Base-by-base conservation (phyloP, 139 green algal genomes). In the Chlamydomonas asymmetrica region DNA sequence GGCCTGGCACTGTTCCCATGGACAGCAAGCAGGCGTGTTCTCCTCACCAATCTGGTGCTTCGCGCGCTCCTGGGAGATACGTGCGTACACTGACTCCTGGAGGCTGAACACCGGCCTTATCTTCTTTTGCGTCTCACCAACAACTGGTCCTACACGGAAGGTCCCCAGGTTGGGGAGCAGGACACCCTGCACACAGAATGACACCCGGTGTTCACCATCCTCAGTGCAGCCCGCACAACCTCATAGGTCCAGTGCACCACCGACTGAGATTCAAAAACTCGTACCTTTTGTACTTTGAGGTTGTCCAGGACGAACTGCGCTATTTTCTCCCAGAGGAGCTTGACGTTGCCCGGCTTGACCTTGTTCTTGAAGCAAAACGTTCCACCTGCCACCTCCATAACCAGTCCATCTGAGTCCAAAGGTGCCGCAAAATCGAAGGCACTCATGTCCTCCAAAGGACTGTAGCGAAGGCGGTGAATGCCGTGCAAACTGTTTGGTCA, bases 131-230 rank as follows among this genome's bases (percentile, higher is more conserved):
- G 60, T 52, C 39, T 88, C 81, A 2, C 85, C 85, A 9, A 88
- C 74, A 5, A 85, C 74, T 8, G 81, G 81, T 1, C 81, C 81
- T 4, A 87, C 81, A 13, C 31, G 65, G 48, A 90, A 87, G 49
- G 69, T 87, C 29, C 85, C 85, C 13, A 90, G 66, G 57, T 82
- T 80, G 34, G 85, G 82, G 38, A 90, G 62, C 31, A 90, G 74
- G 31, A 90, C 85, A 10, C 85, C 85, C 73, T 84, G 75, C 37
- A 38, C 18, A 23, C 27, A 31, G 22, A 18, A 50, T 20, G 50
- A 63, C 4, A 63, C 45, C 45, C 45, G 10, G 10, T 52, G 10
- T 16, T 52, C 45, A 16, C 10, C 45, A 52, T 52, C n/a, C 10
- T 52, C 45, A 52, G 45, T 52, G 45, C 16, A 25, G 45, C 45